Evolutionary conservation across 495 filamentous ascomycete species (phyloP).

Genomic region (Neurospora cerealis): DNA sequence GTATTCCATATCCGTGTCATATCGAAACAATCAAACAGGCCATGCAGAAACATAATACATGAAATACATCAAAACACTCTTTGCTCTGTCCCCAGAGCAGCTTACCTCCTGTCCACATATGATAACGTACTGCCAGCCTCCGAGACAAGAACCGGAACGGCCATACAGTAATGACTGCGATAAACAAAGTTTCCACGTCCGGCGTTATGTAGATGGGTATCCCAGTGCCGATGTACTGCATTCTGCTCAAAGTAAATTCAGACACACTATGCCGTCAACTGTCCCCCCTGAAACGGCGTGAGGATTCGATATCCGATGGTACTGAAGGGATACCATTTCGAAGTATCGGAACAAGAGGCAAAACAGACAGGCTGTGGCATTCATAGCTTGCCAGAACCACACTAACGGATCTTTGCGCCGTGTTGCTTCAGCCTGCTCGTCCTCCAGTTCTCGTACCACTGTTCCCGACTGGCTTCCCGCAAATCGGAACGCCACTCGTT

Average conservation of each 20-base stretch:
- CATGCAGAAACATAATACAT: conserved; percentile 14
- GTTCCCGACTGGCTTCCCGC: conserved; percentile 80
- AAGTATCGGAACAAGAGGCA: neutral
- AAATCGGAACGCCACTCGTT: conserved; percentile 86
- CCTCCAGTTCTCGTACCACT: conserved; percentile 96
- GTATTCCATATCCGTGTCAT: conserved; percentile 16
- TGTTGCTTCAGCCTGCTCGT: conserved; percentile 50
- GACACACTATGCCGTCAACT: neutral
- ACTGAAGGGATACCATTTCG: neutral
- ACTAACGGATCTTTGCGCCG: conserved; percentile 17
- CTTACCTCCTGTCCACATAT: neutral
- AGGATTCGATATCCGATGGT: neutral
- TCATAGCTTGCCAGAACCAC: neutral
- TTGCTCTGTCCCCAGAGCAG: neutral
- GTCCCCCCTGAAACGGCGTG: neutral
- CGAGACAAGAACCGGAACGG: neutral
- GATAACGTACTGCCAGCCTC: neutral
- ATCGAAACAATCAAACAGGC: conserved; percentile 2
- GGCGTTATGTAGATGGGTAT: neutral
- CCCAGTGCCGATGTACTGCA: neutral
- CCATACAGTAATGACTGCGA: neutral
- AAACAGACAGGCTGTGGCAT: neutral
- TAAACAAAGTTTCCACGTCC: neutral
- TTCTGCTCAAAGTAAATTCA: neutral
- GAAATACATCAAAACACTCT: neutral